Evolutionary conservation across 306 rosid genomes (phyloP), one percentile per base, ranked within the genome.

Genomic region (Arachis stenosperma): DNA sequence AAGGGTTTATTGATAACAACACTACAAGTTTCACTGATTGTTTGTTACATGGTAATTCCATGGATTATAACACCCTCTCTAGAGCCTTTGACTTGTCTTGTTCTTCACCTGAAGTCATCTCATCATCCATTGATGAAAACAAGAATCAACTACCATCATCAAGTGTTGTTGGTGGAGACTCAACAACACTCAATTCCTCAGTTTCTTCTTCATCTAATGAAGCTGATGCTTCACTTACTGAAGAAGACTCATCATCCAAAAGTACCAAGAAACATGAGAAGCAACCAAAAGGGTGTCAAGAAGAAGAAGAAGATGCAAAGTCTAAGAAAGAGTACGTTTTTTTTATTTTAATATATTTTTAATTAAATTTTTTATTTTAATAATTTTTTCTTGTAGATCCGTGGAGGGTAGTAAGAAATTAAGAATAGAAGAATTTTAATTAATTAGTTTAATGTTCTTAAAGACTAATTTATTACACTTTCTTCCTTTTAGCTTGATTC

Each of bases 11-110:
- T 81, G 87, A 40, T 64, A 92, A 9, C 67, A 61, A 36, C 57
- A 52, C 5, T 15, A 70, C 85, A 82, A 86, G 83, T 84, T 94
- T 89, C 84, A 85, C 88, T 12, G 96, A 94, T 53, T 87, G 78
- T 70, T 82, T 22, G 27, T 22, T 91, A 33, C 90, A 88, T 44
- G 90, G 87, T 33, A 33, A 33, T 48, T 84, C 96, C 43, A 69
- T 91, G 89, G 96, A 91, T 59, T 94, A 89, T 73, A 87, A 83
- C 80, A 79, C 82, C 33, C 90, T 89, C 67, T 89, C 97, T 0
- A 85, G 62, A 79, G 97, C 95, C 71, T 94, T 94, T 67, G 96
- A 89, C 81, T 59, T 91, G 85, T 84, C 98, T 43, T 91, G 96
- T 53, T 89, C 97, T 4, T 85, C 96, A 3, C 80, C 97, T 63